phyloP scores from a whole-genome alignment of 2,329 filamentous ascomycete species.

The Microthyrium microscopicum region DNA sequence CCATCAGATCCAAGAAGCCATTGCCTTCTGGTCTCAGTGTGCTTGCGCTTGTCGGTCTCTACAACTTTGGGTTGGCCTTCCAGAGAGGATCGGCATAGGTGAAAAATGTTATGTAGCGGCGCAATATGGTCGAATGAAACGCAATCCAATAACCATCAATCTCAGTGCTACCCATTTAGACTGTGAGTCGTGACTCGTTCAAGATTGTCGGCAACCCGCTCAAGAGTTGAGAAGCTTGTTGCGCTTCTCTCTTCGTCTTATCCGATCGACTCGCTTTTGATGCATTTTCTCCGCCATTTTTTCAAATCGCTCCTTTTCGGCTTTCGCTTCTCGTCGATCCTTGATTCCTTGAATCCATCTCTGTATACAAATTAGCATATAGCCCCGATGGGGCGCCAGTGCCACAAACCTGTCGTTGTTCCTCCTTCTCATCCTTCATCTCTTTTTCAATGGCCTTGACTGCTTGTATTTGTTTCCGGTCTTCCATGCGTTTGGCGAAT shows the following conservation, averaged over 20 bases:
- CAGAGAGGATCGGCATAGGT: no score
- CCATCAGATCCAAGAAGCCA: slow-evolving; percentile 68
- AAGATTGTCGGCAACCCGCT: slow-evolving; percentile 3
- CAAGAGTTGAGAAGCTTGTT: slow-evolving; percentile 55
- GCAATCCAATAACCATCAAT: background rate
- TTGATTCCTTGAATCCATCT: slow-evolving; percentile 63
- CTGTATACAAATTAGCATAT: slow-evolving; percentile 27
- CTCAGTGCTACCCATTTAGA: background rate
- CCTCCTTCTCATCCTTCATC: slow-evolving; percentile 89
- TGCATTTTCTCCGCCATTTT: slow-evolving; percentile 98
- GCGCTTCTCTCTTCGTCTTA: slow-evolving; percentile 92
- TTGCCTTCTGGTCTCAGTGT: slow-evolving; percentile 66
- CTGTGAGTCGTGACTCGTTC: background rate
- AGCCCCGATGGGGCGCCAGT: slow-evolving; percentile 9
- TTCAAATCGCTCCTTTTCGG: slow-evolving; percentile 81
- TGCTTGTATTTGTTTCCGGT: slow-evolving; percentile 52
- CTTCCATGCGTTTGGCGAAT: slow-evolving; percentile 59
- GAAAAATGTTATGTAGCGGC: no score
- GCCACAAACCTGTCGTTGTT: slow-evolving; percentile 53
- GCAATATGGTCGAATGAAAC: no score
- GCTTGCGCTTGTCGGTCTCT: slow-evolving; percentile 61
- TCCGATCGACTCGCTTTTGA: slow-evolving; percentile 76
- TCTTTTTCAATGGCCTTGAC: slow-evolving; percentile 88
- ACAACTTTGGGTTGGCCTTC: slow-evolving; percentile 47
- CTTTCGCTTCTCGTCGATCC: slow-evolving; percentile 74